Percentiles rank a stretch among this genome's conserved stretches.
phyloP scores from a whole-genome alignment of 1,139 yeast genomes.

The Magnusiomyces sp. region DNA sequence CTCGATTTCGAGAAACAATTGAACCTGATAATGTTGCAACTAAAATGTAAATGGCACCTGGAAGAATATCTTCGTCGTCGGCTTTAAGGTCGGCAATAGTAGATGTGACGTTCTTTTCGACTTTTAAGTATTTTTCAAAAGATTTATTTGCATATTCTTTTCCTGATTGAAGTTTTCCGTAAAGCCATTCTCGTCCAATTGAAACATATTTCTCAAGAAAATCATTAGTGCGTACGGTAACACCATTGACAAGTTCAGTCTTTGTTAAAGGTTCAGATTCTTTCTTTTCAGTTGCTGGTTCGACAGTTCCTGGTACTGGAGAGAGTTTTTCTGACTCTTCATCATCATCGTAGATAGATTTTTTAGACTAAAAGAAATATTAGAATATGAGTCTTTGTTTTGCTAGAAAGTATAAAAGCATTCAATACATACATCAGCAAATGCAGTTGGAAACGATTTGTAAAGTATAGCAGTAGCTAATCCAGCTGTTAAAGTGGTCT shows the following conservation, averaged over 20 bases:
- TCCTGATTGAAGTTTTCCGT: conserved; percentile 28
- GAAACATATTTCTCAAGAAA: conserved; percentile 44
- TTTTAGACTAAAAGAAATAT: conserved; percentile 17
- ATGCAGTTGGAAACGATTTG: background rate
- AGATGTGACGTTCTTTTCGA: conserved; percentile 58
- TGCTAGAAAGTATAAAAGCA: background rate
- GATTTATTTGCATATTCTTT: conserved; percentile 35
- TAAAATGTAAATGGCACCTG: conserved; percentile 62
- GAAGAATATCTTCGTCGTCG: conserved; percentile 64
- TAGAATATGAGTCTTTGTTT: background rate
- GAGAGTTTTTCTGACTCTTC: conserved; percentile 28
- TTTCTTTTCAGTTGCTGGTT: conserved; percentile 39
- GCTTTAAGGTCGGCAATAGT: conserved; percentile 65
- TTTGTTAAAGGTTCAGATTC: conserved; percentile 32
- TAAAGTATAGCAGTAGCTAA: too few relatives aligned
- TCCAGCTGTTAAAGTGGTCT: too few relatives aligned
- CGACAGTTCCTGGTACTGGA: conserved; percentile 48
- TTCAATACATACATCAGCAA: background rate
- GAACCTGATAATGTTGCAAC: conserved; percentile 79
- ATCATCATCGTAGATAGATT: conserved; percentile 55
- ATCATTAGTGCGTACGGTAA: conserved; percentile 47
- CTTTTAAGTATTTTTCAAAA: conserved; percentile 45
- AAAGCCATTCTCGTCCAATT: conserved; percentile 38
- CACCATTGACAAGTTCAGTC: conserved; percentile 46
- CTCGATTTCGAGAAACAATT: conserved; percentile 66